Conservation (phyloP, 1,284 basidiomycete genomes). For the Ceratobasidium theobromae region DNA sequence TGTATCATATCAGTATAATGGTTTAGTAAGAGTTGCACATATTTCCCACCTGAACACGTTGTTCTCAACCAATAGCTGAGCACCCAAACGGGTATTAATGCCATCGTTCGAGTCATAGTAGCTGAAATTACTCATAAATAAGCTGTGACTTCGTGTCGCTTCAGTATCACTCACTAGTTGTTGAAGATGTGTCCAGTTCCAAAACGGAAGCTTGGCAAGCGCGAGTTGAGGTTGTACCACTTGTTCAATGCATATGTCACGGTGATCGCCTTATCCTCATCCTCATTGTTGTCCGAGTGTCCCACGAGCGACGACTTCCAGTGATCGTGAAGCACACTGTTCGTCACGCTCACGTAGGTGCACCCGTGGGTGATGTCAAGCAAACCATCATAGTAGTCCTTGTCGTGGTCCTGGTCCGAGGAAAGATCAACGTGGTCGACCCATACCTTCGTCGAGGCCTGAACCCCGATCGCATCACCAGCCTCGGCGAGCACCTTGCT, state of each 20-base stretch:
- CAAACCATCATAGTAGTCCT: conserved; percentile 33
- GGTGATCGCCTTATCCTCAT: conserved; percentile 23
- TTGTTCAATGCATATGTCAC: conserved; percentile 33
- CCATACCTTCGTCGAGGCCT: conserved; percentile 24
- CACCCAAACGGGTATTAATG: conserved; percentile 34
- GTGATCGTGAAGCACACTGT: conserved; percentile 29
- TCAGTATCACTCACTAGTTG: background rate
- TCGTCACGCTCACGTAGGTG: conserved; percentile 9
- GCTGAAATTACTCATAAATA: conserved; percentile 38
- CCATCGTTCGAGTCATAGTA: conserved; percentile 36
- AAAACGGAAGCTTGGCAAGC: conserved; percentile 42
- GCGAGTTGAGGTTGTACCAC: conserved; percentile 37
- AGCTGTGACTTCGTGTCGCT: too few species aligned
- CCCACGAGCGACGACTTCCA: conserved; percentile 33
- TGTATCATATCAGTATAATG: background rate
- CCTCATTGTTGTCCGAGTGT: conserved; percentile 28
- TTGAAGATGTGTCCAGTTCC: conserved; percentile 35
- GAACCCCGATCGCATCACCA: conserved; percentile 27
- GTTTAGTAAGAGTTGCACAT: background rate
- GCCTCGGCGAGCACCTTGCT: conserved; percentile 25
- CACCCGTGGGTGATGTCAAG: conserved; percentile 32
- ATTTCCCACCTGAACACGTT: conserved; percentile 41
- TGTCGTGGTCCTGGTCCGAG: conserved; percentile 28
- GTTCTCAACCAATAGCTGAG: conserved; percentile 46
- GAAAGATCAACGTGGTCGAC: conserved; percentile 36